These are phyloP conservation scores for Asterella californica DNA, from an alignment of 225 moss, liverwort and hornwort genomes.

Conservation along the genomic window DNA sequence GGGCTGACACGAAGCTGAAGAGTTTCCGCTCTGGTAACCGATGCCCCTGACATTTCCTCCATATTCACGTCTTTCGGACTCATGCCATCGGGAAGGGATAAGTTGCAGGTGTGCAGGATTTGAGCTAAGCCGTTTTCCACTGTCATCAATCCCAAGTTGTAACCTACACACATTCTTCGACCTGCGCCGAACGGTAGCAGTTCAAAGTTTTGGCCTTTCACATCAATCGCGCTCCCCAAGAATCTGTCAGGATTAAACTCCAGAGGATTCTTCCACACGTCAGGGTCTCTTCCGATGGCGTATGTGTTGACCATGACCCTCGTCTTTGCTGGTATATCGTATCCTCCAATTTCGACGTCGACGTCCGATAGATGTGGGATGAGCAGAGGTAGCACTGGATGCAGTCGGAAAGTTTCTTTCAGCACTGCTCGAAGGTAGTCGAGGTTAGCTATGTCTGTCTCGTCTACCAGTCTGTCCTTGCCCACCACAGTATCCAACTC, in stretches of 20 bases:
- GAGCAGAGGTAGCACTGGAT: conserved; percentile 17
- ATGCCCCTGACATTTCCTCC: not conserved
- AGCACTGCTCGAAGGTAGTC: conserved; percentile 6
- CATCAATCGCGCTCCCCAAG: conserved; percentile 27
- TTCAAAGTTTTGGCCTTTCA: conserved; percentile 43
- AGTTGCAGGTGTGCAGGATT: conserved; percentile 18
- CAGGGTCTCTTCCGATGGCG: conserved; percentile 48
- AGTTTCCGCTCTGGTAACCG: not conserved
- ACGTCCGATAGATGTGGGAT: conserved; percentile 15
- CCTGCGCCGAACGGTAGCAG: conserved; percentile 60
- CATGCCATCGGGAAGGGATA: not conserved
- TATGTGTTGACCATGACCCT: conserved; percentile 46
- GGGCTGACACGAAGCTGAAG: not conserved
- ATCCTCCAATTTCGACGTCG: conserved; percentile 14
- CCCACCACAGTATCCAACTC: conserved; percentile 27
- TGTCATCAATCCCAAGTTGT: conserved; percentile 32
- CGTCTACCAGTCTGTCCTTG: conserved; percentile 17
- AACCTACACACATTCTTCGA: conserved; percentile 37
- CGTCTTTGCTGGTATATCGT: conserved; percentile 24
- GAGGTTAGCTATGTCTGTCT: conserved; percentile 8
- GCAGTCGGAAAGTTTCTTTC: conserved; percentile 17
- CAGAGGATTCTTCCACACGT: conserved; percentile 42
- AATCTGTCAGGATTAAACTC: conserved; percentile 53
- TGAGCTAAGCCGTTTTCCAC: conserved; percentile 46
- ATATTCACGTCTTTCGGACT: not conserved